Evolutionary conservation across 148 eudicot genomes (phyloP).

Genomic region (Bassia scoparia): DNA sequence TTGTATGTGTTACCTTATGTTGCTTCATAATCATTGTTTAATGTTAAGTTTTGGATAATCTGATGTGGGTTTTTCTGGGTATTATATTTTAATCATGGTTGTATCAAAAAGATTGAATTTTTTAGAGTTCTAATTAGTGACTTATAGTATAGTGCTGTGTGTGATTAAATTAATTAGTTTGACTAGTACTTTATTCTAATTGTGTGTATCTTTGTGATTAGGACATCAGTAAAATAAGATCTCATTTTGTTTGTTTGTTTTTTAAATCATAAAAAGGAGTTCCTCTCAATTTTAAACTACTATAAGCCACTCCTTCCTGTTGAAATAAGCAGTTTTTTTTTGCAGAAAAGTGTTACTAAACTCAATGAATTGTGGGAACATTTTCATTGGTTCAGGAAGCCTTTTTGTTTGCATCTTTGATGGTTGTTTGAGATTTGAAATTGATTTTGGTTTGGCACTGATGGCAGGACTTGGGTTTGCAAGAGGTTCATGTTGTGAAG

Average conservation of each 20-base stretch:
- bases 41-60: constrained; percentile 31
- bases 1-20: not conserved
- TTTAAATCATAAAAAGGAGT: constrained; percentile 24
- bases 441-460: constrained; percentile 7
- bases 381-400: not conserved
- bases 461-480: constrained; percentile 24
- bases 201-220: constrained; percentile 50
- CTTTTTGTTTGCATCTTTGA: constrained; percentile 2
- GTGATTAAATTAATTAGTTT: constrained; percentile 57
- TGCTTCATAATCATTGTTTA: constrained; percentile 28
- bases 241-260: constrained; percentile 8
- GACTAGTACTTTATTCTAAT: constrained; percentile 41
- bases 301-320: constrained; percentile 23
- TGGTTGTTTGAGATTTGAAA: not conserved
- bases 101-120: constrained; percentile 40
- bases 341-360: not conserved
- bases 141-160: constrained; percentile 30
- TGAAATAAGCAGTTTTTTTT: constrained; percentile 9
- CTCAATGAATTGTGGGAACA: constrained; percentile 8
- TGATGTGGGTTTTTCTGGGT: constrained; percentile 46
- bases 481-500: constrained; percentile 16
- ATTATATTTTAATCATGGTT: constrained; percentile 44
- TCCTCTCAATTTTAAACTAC: constrained; percentile 17
- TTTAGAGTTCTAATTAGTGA: constrained; percentile 40
- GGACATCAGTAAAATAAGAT: constrained; percentile 45